Percentiles rank a stretch among this genome's conserved stretches.
Evolutionary conservation across 805 yeast species (phyloP).

Genomic region (Metschnikowia aberdeeniae): DNA sequence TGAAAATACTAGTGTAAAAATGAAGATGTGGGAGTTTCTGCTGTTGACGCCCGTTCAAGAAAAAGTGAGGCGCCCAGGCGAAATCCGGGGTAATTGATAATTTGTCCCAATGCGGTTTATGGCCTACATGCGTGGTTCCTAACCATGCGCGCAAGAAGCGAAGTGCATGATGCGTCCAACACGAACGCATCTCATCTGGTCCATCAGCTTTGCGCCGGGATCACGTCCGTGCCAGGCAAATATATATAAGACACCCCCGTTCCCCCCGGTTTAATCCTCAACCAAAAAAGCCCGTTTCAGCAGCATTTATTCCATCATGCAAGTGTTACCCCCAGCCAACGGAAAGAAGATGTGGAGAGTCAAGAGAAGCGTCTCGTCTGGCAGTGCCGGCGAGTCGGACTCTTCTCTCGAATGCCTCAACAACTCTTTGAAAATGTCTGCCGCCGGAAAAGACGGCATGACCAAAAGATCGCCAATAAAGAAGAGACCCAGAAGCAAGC

Average conservation of each 20-base stretch:
- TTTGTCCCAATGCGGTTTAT: slow-evolving; percentile 4
- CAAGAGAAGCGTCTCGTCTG: slow-evolving; percentile 24
- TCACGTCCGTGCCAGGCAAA: not conserved
- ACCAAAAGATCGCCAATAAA: slow-evolving; percentile 38
- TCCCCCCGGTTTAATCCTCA: not conserved
- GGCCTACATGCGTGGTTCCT: slow-evolving; percentile 3
- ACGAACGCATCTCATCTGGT: slow-evolving; percentile 5
- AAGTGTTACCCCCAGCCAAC: slow-evolving; percentile 39
- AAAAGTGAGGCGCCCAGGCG: not conserved
- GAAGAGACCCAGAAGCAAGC: slow-evolving; percentile 40
- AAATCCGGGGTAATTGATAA: slow-evolving; percentile 5
- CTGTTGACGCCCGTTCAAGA: not conserved
- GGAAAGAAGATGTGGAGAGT: slow-evolving; percentile 46
- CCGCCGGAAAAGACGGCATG: slow-evolving; percentile 34
- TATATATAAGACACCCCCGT: slow-evolving; percentile 4
- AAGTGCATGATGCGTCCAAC: slow-evolving; percentile 1
- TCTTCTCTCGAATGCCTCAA: slow-evolving; percentile 37
- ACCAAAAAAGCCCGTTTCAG: not conserved
- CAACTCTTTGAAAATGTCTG: slow-evolving; percentile 39
- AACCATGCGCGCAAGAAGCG: slow-evolving; percentile 1
- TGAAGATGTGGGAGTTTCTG: too few relatives aligned
- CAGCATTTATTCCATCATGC: slow-evolving; percentile 8
- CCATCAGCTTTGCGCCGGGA: not conserved
- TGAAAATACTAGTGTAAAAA: not conserved
- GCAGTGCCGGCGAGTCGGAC: slow-evolving; percentile 15